These are phyloP conservation scores for Fusarium cyanostomum DNA, from an alignment of 2,329 filamentous ascomycete genomes.

Conservation along the genomic window DNA sequence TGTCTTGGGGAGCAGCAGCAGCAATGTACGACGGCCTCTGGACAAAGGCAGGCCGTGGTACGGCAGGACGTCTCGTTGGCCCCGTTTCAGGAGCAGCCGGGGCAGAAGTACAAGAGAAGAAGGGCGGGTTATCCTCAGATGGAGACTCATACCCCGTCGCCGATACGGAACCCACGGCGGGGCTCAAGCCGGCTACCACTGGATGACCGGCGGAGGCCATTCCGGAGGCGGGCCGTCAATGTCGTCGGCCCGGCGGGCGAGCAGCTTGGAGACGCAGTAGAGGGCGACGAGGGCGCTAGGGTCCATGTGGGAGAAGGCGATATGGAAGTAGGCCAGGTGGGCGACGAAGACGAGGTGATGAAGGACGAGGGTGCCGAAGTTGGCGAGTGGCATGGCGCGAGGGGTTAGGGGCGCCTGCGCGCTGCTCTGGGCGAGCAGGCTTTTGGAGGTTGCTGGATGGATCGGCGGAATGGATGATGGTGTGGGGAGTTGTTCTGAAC, in stretches of 20 bases:
- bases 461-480: not conserved
- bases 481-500: constrained; percentile 1
- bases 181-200: constrained; percentile 37
- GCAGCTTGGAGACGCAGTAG: constrained; percentile 60
- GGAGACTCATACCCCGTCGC: constrained; percentile 51
- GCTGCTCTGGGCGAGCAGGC: not conserved
- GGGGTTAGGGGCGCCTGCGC: not conserved
- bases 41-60: constrained; percentile 22
- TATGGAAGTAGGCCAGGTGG: constrained; percentile 62
- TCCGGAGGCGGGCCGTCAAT: constrained; percentile 51
- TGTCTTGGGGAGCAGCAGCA: constrained; percentile 12
- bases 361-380: constrained; percentile 62
- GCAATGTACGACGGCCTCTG: constrained; percentile 33
- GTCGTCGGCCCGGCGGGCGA: constrained; percentile 58
- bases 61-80: not conserved
- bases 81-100: constrained; percentile 1
- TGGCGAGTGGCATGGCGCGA: constrained; percentile 58
- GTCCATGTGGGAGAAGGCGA: constrained; percentile 60
- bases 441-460: too few relatives aligned
- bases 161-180: not conserved
- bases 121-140: constrained; percentile 46
- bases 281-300: constrained; percentile 57
- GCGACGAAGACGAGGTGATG: constrained; percentile 64
- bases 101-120: constrained; percentile 37
- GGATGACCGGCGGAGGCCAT: constrained; percentile 49